Evolutionary conservation across 1,284 basidiomycete species (phyloP).

Genomic region (Vanrija sp.): DNA sequence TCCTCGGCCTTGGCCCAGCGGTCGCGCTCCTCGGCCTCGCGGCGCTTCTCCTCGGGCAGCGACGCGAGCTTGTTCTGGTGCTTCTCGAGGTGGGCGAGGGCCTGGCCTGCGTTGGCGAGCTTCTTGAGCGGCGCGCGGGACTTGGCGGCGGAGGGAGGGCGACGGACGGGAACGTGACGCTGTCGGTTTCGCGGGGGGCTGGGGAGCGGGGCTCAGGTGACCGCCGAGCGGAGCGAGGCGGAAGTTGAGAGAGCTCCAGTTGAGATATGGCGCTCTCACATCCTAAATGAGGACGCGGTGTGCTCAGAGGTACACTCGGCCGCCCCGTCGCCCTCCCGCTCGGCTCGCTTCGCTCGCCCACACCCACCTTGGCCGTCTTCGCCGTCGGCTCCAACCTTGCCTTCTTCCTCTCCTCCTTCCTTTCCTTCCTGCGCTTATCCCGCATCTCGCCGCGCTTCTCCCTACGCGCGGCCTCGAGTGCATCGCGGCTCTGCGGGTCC

Average conservation of each 20-base stretch:
- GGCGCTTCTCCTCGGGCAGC: constrained; percentile 73
- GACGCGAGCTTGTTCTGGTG: constrained; percentile 68
- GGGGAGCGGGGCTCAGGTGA: constrained; percentile 65
- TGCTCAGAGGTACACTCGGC: too few species aligned
- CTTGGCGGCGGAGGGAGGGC: constrained; percentile 51
- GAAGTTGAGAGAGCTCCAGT: too few species aligned
- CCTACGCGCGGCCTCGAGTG: constrained; percentile 72
- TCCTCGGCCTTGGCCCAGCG: constrained; percentile 83
- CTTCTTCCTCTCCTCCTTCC: constrained; percentile 69
- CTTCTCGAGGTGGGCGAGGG: constrained; percentile 69
- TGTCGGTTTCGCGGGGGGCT: constrained; percentile 46
- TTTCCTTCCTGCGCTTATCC: constrained; percentile 75
- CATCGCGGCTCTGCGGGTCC: constrained; percentile 58
- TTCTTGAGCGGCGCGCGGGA: constrained; percentile 55
- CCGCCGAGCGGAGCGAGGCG: too few species aligned
- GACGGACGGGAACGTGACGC: constrained; percentile 67
- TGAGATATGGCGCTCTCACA: too few species aligned
- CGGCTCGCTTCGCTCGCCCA: constrained; percentile 1
- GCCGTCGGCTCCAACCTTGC: constrained; percentile 50
- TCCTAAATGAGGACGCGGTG: too few species aligned
- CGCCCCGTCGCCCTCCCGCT: background rate
- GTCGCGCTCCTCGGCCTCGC: constrained; percentile 68
- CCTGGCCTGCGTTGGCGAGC: constrained; percentile 71
- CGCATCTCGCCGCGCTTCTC: constrained; percentile 71
- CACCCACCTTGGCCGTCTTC: constrained; percentile 42